Evolutionary conservation across 495 filamentous ascomycete species (phyloP).

Genomic region (Lepraria neglecta): DNA sequence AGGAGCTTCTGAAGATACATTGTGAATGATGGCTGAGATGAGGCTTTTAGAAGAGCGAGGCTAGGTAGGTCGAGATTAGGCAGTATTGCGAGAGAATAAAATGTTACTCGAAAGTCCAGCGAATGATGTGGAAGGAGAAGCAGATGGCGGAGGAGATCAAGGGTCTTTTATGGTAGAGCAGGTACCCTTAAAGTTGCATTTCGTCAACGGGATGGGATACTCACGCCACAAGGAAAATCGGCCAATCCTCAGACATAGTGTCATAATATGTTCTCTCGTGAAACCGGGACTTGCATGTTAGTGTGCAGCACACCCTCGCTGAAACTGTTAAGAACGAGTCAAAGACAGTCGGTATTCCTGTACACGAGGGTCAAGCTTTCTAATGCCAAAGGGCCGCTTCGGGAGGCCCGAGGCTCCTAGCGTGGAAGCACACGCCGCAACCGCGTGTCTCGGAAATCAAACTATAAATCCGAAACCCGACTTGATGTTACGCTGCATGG

Average conservation of each 20-base stretch:
- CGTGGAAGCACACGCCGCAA: background rate
- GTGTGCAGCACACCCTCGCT: background rate
- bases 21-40: background rate
- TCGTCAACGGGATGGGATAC: background rate
- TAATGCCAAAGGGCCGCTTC: background rate
- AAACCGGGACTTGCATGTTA: constrained; percentile 7
- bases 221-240: background rate
- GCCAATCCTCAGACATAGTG: no score
- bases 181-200: background rate
- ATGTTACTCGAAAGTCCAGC: background rate
- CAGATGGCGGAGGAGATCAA: background rate
- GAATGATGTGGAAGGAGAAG: background rate
- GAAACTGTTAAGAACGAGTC: background rate
- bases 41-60: background rate
- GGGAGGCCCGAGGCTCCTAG: background rate
- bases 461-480: background rate
- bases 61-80: background rate
- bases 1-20: background rate
- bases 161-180: background rate
- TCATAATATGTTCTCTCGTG: background rate
- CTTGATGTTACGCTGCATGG: background rate
- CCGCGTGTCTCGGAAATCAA: background rate
- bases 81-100: background rate
- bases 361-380: background rate
- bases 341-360: background rate